Evolutionary conservation across 1,284 basidiomycete genomes (phyloP).

Genomic region (Sanghuangporus sanghuang): DNA sequence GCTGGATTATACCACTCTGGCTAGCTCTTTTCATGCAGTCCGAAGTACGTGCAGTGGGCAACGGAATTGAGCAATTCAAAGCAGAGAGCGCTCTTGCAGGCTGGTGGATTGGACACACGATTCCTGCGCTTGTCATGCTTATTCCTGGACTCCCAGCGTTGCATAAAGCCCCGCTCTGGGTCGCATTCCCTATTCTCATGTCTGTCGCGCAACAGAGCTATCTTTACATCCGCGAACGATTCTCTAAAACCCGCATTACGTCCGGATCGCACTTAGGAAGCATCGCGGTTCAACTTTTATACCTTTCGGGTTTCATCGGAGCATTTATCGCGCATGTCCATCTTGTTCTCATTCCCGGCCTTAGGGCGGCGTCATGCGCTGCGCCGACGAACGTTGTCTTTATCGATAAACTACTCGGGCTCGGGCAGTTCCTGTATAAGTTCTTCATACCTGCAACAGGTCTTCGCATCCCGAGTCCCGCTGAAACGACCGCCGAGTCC

Average conservation of each 20-base stretch:
- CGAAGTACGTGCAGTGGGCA: slow-evolving; percentile 3
- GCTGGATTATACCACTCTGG: slow-evolving; percentile 17
- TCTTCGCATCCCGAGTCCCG: slow-evolving; percentile 11
- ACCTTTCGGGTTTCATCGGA: slow-evolving; percentile 14
- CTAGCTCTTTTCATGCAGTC: slow-evolving; percentile 15
- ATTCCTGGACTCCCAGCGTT: slow-evolving; percentile 15
- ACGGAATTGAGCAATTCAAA: slow-evolving; percentile 5
- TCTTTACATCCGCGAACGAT: neutral
- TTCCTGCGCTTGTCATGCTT: slow-evolving; percentile 18
- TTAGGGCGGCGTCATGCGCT: slow-evolving; percentile 1
- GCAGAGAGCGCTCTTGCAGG: slow-evolving; percentile 16
- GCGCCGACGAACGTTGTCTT: neutral
- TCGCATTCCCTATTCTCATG: slow-evolving; percentile 19
- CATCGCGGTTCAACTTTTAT: slow-evolving; percentile 5
- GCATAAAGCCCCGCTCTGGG: slow-evolving; percentile 10
- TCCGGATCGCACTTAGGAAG: slow-evolving; percentile 1
- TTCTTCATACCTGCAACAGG: slow-evolving; percentile 16
- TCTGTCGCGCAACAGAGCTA: slow-evolving; percentile 9
- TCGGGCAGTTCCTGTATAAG: slow-evolving; percentile 1
- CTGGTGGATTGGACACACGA: slow-evolving; percentile 17
- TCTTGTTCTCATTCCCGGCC: slow-evolving; percentile 14
- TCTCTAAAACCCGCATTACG: neutral
- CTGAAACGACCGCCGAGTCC: slow-evolving; percentile 13
- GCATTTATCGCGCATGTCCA: slow-evolving; percentile 15
- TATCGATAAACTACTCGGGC: slow-evolving; percentile 12